Percentiles rank a stretch among this genome's conserved stretches.
Evolutionary conservation across 129 eudicot genomes (phyloP).

Genomic region (Escallonia rubra): DNA sequence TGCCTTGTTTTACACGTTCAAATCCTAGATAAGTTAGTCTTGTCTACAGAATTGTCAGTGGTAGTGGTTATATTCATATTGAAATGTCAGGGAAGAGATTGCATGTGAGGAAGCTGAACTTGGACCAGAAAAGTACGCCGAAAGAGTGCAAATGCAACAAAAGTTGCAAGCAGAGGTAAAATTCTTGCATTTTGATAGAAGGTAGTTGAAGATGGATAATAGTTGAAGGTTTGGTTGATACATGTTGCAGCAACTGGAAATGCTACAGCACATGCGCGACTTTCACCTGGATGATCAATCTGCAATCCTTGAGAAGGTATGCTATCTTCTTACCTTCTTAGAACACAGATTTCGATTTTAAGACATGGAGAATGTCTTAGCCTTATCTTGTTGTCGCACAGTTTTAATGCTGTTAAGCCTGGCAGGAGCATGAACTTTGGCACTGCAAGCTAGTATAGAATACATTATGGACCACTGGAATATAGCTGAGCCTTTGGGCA

Average conservation of each 20-base stretch:
- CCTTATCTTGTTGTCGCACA: background rate
- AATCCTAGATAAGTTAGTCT: background rate
- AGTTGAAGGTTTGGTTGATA: background rate
- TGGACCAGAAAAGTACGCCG: constrained; percentile 79
- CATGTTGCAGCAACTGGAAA: constrained; percentile 82
- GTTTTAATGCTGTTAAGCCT: background rate
- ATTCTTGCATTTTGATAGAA: background rate
- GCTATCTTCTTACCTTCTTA: too few species aligned
- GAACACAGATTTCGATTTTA: background rate
- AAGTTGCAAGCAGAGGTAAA: constrained; percentile 63
- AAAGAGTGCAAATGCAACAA: constrained; percentile 55
- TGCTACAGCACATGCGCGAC: constrained; percentile 81
- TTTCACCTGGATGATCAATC: constrained; percentile 69
- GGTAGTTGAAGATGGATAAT: background rate
- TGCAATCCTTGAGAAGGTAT: constrained; percentile 72
- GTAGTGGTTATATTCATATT: background rate
- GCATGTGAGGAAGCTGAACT: constrained; percentile 99
- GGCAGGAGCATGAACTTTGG: too few species aligned
- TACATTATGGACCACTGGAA: background rate
- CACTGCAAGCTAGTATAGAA: too few species aligned
- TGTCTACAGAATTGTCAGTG: background rate
- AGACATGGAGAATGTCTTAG: background rate
- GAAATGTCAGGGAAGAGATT: constrained; percentile 74
- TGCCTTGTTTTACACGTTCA: background rate
- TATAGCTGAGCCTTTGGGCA: too few species aligned